A percentile compares a stretch with the other conserved stretches of the same genome.
Conservation (phyloP, 129 eudicot genomes). For the Tagetes erecta region DNA sequence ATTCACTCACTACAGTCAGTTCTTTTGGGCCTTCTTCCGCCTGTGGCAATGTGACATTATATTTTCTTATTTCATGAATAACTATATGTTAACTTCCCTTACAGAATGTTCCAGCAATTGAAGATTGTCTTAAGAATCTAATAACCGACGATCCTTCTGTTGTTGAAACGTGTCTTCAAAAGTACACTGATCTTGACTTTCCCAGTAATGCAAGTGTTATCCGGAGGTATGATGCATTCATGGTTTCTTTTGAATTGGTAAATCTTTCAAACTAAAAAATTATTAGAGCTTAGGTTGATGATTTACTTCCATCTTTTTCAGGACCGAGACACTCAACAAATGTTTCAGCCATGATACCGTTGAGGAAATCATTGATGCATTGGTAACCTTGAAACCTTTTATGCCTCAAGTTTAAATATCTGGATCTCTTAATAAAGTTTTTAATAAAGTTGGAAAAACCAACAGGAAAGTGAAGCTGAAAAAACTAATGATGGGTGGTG, state of each 20-base stretch:
- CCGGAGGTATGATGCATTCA: slow-evolving; percentile 19
- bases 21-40: background rate
- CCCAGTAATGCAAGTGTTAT: slow-evolving; percentile 54
- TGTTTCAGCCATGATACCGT: slow-evolving; percentile 84
- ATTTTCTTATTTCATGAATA: slow-evolving; percentile 1
- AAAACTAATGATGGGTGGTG: slow-evolving; percentile 68
- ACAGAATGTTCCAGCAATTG: slow-evolving; percentile 75
- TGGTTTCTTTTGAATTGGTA: background rate
- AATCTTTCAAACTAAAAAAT: background rate
- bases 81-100: background rate
- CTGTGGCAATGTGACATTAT: background rate
- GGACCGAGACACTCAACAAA: slow-evolving; percentile 62
- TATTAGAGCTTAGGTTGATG: slow-evolving; percentile 6
- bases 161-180: slow-evolving; percentile 55
- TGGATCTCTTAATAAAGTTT: background rate
- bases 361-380: slow-evolving; percentile 78
- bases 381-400: slow-evolving; percentile 44
- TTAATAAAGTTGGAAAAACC: background rate
- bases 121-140: slow-evolving; percentile 58
- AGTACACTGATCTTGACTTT: slow-evolving; percentile 51
- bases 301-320: slow-evolving; percentile 26
- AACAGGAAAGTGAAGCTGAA: slow-evolving; percentile 69
- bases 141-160: slow-evolving; percentile 82
- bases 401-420: background rate
- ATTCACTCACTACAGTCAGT: slow-evolving; percentile 56